Conservation (phyloP, 2,329 filamentous ascomycete species). For the Colletotrichum karsti region DNA sequence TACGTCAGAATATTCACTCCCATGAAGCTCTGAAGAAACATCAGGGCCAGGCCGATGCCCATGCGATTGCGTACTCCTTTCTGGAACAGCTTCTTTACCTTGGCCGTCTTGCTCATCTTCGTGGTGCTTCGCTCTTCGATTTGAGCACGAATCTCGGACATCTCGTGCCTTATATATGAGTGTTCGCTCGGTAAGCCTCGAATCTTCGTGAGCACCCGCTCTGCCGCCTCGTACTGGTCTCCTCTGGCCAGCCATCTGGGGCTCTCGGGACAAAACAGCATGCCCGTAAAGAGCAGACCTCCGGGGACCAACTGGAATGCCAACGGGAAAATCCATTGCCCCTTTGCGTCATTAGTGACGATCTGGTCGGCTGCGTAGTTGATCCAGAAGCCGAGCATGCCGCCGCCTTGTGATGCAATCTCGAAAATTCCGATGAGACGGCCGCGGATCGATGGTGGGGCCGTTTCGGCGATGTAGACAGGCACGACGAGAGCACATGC, state of each 20-base stretch:
- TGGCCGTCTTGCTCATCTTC: constrained; percentile 37
- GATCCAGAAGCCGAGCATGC: constrained; percentile 54
- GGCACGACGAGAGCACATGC: constrained; percentile 57
- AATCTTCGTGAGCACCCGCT: constrained; percentile 47
- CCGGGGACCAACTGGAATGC: constrained; percentile 51
- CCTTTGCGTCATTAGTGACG: not conserved
- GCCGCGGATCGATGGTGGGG: constrained; percentile 59
- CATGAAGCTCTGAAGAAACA: constrained; percentile 44
- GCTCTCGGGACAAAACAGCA: constrained; percentile 47
- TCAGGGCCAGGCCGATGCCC: constrained; percentile 63
- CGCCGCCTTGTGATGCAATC: constrained; percentile 54
- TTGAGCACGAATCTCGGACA: constrained; percentile 65
- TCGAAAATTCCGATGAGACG: constrained; percentile 62
- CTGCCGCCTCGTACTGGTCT: constrained; percentile 47
- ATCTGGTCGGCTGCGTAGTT: constrained; percentile 34
- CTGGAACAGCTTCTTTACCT: constrained; percentile 43
- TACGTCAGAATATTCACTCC: constrained; percentile 70
- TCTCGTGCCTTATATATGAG: constrained; percentile 49
- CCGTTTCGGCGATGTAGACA: constrained; percentile 50
- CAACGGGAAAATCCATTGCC: constrained; percentile 52
- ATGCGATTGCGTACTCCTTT: constrained; percentile 51
- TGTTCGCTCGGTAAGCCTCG: constrained; percentile 24
- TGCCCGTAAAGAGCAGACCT: constrained; percentile 42
- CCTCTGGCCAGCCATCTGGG: constrained; percentile 45
- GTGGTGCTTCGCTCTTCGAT: constrained; percentile 55